These are phyloP conservation scores for Thymus mandschuricus DNA, from an alignment of 257 asterid genomes.

Conservation along the genomic window DNA sequence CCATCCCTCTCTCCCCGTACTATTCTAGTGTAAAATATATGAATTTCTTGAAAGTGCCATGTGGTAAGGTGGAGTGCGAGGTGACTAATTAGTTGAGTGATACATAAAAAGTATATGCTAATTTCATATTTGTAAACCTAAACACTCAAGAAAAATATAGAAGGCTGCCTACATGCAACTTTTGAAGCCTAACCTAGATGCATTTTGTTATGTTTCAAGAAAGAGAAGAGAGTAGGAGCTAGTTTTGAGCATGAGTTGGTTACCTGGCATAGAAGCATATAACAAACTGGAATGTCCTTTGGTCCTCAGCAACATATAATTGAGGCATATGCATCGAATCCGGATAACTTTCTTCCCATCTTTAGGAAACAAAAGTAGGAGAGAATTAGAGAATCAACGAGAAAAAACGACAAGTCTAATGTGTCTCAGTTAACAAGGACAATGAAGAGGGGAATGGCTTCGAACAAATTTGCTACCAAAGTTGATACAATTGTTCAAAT, in stretches of 20 bases:
- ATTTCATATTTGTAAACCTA: background rate
- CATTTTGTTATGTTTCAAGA: background rate
- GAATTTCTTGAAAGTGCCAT: no score
- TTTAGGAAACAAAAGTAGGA: constrained; percentile 5
- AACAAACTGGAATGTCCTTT: constrained; percentile 23
- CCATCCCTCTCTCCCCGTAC: background rate
- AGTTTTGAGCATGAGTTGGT: constrained; percentile 19
- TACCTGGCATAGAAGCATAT: constrained; percentile 34
- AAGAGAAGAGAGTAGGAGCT: constrained; percentile 10
- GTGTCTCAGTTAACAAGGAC: constrained; percentile 1
- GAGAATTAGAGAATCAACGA: constrained; percentile 1
- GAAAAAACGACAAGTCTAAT: background rate
- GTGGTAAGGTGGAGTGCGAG: no score
- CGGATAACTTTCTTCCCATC: constrained; percentile 20
- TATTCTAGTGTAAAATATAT: background rate
- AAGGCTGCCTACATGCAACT: background rate
- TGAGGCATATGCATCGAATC: constrained; percentile 14
- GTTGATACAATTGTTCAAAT: no score
- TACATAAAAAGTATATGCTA: constrained; percentile 7
- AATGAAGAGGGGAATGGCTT: background rate
- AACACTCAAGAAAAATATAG: background rate
- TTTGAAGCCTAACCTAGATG: background rate
- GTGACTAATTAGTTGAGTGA: background rate
- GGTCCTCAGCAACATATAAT: constrained; percentile 25
- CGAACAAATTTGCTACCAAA: no score